Base-by-base conservation (phyloP, 2,329 filamentous ascomycete species). In the Scleromitrula shiraiana region DNA sequence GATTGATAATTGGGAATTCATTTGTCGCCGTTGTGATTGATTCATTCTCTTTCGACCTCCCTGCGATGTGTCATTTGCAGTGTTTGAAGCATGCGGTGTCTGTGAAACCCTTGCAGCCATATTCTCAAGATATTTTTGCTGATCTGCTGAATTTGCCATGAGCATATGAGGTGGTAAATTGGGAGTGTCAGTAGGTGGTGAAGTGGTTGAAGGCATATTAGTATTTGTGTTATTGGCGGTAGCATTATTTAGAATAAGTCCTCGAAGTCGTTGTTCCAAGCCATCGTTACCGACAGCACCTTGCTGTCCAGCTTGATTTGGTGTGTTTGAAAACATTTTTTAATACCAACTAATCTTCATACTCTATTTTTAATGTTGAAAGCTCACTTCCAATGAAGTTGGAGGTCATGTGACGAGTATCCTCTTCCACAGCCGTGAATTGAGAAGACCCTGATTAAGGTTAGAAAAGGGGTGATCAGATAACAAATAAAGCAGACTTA, bases 1-100 rank as follows among this genome's bases (percentile, higher is more conserved):
- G 38, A 82, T 74, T 0, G 75, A 72, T 15, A 80, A 57, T 53
- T 82, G 74, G 4, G 77, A 70, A 48, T 71, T 80, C 75, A 81
- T 78, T 57, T 82, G 77, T 19, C 79, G 73, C 41, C 79, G 70
- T 56, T 82, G 76, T 1, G 79, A 78, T 59, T 83, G 80, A 51
- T 83, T 83, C 2, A 69, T 73, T 19, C 78, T 75, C 56, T 73
- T 79, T 8, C 53, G 46, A 27, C 51, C 48, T 35, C 24, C 17
- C 56, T 68, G 67, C 9, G 48, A 43, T 30, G 50, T 40, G 29
- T 38, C 33, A 29, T n/a, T 7, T n/a, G n/a, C n/a, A 38, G 7
- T 23, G 17, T 27, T 9, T 3, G 38, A 7, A 10, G n/a, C 29
- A 45, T 65, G 70, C 17, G 42, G 35, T 17, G 40, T 12, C 7